Evolutionary conservation across 768 basidiomycete genomes (phyloP).

Genomic region (Rhizopogon salebrosus): DNA sequence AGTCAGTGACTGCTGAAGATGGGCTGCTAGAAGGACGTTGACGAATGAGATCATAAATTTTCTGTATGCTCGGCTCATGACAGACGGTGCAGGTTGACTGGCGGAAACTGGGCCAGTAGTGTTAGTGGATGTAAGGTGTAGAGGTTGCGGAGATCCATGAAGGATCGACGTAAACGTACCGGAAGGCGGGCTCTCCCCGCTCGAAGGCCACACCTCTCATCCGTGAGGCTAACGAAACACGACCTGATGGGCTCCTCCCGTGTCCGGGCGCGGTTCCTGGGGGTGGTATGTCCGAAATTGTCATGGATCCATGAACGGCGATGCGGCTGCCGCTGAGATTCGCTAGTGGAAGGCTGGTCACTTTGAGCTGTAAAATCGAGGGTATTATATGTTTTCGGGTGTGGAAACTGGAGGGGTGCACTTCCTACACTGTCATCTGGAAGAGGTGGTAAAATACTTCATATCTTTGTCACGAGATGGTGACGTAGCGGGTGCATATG

Average conservation of each 20-base stretch:
- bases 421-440: not conserved
- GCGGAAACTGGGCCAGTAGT: not conserved
- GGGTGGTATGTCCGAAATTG: not conserved
- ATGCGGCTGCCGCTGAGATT: not conserved
- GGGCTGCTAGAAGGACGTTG: not conserved
- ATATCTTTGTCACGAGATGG: not conserved
- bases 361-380: not conserved
- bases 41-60: not conserved
- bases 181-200: not conserved
- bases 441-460: not conserved
- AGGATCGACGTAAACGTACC: not conserved
- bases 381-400: not conserved
- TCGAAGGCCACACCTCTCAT: not conserved
- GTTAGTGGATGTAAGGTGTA: not conserved
- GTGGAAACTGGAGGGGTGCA: not conserved
- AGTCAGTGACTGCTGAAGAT: not conserved
- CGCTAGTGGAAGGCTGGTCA: not conserved
- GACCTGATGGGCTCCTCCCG: constrained; percentile 5
- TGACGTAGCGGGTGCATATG: not conserved
- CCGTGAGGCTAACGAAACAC: not conserved
- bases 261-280: constrained; percentile 7
- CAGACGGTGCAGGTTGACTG: not conserved
- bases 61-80: not conserved
- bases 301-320: not conserved
- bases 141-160: not conserved